Conservation (phyloP, 2,329 filamentous ascomycete species). For the Gnomoniopsis smithogilvyi region DNA sequence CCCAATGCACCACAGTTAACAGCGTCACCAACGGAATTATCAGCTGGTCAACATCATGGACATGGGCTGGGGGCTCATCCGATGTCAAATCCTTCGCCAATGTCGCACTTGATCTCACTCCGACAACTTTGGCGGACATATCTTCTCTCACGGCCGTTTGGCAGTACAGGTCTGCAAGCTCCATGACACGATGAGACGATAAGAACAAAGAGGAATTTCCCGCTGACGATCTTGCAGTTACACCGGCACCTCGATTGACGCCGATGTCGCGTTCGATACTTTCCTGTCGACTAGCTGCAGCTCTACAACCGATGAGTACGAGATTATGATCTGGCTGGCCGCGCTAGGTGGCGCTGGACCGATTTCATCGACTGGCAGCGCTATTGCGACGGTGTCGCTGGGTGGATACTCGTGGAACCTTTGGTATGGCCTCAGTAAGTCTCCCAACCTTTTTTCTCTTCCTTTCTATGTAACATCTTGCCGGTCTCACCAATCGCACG, state of each 20-base stretch:
- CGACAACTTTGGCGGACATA: constrained; percentile 32
- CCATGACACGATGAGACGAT: background rate
- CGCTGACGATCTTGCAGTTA: constrained; percentile 25
- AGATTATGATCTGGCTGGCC: constrained; percentile 64
- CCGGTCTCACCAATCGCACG: background rate
- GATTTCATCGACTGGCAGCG: constrained; percentile 48
- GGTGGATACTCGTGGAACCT: constrained; percentile 53
- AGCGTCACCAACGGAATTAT: constrained; percentile 31
- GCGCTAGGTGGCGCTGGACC: constrained; percentile 56
- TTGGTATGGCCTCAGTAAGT: constrained; percentile 48
- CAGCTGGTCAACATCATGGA: constrained; percentile 40
- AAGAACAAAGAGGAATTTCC: background rate
- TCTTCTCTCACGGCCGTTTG: constrained; percentile 32
- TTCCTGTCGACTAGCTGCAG: constrained; percentile 51
- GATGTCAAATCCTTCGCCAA: constrained; percentile 46
- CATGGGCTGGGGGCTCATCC: constrained; percentile 36
- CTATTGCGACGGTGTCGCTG: constrained; percentile 52
- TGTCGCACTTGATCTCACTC: constrained; percentile 31
- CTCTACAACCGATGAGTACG: constrained; percentile 42
- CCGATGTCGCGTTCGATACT: constrained; percentile 59
- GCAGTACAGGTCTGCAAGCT: constrained; percentile 32
- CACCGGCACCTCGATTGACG: constrained; percentile 34
- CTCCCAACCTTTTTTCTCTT: background rate
- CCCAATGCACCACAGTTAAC: constrained; percentile 39
- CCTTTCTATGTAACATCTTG: background rate